Percentiles rank a stretch among this genome's conserved stretches.
Evolutionary conservation across 2,329 filamentous ascomycete species (phyloP).

Genomic region (Phialophora verrucosa): DNA sequence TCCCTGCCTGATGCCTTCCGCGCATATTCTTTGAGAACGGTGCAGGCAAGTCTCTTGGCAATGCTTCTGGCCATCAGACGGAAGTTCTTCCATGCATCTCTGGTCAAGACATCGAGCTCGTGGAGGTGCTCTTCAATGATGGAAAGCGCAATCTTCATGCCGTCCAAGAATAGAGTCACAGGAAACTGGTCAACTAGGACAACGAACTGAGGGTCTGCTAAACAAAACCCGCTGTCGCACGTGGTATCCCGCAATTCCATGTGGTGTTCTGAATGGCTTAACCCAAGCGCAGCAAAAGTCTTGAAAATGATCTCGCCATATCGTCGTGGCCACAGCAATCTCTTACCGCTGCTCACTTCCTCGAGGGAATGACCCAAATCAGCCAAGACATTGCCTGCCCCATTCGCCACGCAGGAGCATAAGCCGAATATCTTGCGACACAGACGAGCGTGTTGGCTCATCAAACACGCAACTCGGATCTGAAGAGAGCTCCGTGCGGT

Average conservation of each 20-base stretch:
- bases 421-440: background rate
- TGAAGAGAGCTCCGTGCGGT: background rate
- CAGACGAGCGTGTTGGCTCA: background rate
- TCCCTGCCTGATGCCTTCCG: too few species aligned
- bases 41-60: background rate
- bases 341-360: too few species aligned
- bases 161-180: background rate
- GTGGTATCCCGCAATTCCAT: background rate
- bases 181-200: background rate
- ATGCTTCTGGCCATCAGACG: background rate
- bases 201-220: background rate
- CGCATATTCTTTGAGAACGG: background rate
- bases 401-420: background rate
- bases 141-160: background rate
- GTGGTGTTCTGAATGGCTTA: background rate
- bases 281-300: background rate
- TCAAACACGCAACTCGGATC: background rate
- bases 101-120: background rate
- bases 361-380: background rate
- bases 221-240: background rate
- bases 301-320: background rate
- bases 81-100: background rate
- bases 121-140: background rate
- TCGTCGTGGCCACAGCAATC: too few species aligned
- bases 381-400: background rate